phyloP scores from a whole-genome alignment of 2,329 filamentous ascomycete species.

The Alternaria sp. region DNA sequence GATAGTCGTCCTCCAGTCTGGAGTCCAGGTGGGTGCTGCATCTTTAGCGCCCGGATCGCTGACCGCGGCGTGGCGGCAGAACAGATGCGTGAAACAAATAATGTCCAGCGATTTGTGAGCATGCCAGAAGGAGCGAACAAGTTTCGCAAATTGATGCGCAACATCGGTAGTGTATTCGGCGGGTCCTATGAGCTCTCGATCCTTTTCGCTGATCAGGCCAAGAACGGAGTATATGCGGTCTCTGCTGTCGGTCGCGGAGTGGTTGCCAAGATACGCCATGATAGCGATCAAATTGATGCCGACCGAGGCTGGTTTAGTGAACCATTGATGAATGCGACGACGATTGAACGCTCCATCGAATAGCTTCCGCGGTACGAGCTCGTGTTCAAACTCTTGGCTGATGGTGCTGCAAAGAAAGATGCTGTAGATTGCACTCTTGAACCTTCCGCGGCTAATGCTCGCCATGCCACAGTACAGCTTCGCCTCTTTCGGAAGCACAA shows the following conservation, averaged over 20 bases:
- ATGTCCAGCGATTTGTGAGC: slow-evolving; percentile 38
- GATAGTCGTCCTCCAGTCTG: slow-evolving; percentile 40
- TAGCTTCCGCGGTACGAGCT: slow-evolving; percentile 33
- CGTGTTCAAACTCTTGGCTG: slow-evolving; percentile 32
- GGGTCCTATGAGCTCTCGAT: slow-evolving; percentile 33
- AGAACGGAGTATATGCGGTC: slow-evolving; percentile 43
- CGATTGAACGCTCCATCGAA: slow-evolving; percentile 45
- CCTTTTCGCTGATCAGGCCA: slow-evolving; percentile 36
- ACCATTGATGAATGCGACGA: slow-evolving; percentile 40
- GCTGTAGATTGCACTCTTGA: slow-evolving; percentile 43
- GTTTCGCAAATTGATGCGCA: slow-evolving; percentile 30
- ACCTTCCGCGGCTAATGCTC: slow-evolving; percentile 35
- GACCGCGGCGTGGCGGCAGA: slow-evolving; percentile 32
- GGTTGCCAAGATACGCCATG: slow-evolving; percentile 42
- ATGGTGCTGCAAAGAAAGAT: slow-evolving; percentile 39
- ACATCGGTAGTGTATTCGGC: slow-evolving; percentile 34
- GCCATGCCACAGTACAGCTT: slow-evolving; percentile 36
- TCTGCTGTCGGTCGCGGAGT: slow-evolving; percentile 38
- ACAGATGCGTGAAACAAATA: slow-evolving; percentile 43
- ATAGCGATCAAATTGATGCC: slow-evolving; percentile 38
- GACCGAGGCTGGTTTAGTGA: slow-evolving; percentile 21
- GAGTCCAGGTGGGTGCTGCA: slow-evolving; percentile 38
- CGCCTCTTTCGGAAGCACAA: slow-evolving; percentile 38
- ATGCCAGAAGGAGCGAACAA: slow-evolving; percentile 41
- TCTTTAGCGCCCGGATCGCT: slow-evolving; percentile 19